These are phyloP conservation scores for Apophysomyces elegans DNA, from an alignment of 371 early-diverging fungal genomes.

Conservation along the genomic window DNA sequence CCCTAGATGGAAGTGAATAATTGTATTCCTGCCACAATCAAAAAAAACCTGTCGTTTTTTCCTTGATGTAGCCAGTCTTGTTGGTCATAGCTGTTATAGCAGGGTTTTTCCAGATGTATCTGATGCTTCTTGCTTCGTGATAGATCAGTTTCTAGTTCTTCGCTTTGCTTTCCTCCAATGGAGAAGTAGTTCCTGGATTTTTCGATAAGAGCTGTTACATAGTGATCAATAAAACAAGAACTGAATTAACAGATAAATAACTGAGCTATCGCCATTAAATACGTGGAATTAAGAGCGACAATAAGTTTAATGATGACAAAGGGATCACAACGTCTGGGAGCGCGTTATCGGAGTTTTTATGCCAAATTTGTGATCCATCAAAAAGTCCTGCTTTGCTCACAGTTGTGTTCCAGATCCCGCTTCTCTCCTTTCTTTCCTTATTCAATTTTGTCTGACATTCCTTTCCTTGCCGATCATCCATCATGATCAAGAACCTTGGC, in stretches of 20 bases:
- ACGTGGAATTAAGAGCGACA: background rate
- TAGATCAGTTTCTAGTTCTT: too few species aligned
- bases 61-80: too few species aligned
- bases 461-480: conserved; percentile 7
- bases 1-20: too few species aligned
- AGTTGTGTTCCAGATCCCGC: conserved; percentile 10
- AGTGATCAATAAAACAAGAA: too few species aligned
- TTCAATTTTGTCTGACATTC: conserved; percentile 9
- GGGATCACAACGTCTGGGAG: background rate
- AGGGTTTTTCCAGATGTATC: too few species aligned
- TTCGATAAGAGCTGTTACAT: too few species aligned
- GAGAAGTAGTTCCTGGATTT: too few species aligned
- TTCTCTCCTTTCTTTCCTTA: conserved; percentile 10
- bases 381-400: conserved; percentile 5
- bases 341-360: background rate
- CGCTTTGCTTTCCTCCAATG: too few species aligned
- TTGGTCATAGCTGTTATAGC: too few species aligned
- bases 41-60: too few species aligned
- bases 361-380: background rate
- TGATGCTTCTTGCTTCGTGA: too few species aligned
- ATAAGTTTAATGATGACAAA: background rate
- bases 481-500: conserved; percentile 5
- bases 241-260: background rate
- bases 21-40: too few species aligned
- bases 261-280: background rate